Base-by-base conservation (phyloP, 768 basidiomycete genomes). In the Lentinula guzmanii region DNA sequence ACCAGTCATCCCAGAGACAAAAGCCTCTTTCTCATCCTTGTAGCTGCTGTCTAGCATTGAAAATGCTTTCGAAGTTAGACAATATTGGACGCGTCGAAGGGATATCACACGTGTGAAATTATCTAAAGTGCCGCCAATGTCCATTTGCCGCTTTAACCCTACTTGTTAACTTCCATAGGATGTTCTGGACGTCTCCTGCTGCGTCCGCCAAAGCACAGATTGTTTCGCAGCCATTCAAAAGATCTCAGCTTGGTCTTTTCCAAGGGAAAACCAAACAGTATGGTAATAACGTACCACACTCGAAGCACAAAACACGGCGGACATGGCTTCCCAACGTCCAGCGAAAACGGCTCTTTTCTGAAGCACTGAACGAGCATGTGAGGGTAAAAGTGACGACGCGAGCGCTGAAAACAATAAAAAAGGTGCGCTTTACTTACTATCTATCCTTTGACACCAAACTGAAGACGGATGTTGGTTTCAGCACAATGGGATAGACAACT, bases 271-370 rank as follows among this genome's bases (percentile, higher is more conserved):
- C 77, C 59, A 91, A 86, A 67, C 87, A 86, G 67, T 85, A 85
- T 65, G 93, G 93, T 28, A 94, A 95, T 79, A 94, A 88, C 69
- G 91, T 95, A 52, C 92, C 93, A 0, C 89, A 92, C 72, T 94
- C 93, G 24, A 87, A 88, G 70, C 83, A 89, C 71, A 95, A 94
- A 77, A 94, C 94, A 28, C 86, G 90, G 54, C 80, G 93, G 43
- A 82, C 88, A 48, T 95, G 93, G 93, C 77, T 93, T 10, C 93
- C 93, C 39, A 95, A 95, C 73, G 81, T 93, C 24, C 92, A 94
- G 65, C 76, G 77, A 55, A 93, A 94, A 72, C 82, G 86, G 1
- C 66, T 94, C 50, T 81, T 76, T 64, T 93, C 90, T 11, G 86
- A 89, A 13, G 73, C 83, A 7, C 72, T 93, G 39, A 83, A 80